These are phyloP conservation scores for Aspergillus neotritici DNA, from an alignment of 2,329 filamentous ascomycete genomes.

Conservation along the genomic window DNA sequence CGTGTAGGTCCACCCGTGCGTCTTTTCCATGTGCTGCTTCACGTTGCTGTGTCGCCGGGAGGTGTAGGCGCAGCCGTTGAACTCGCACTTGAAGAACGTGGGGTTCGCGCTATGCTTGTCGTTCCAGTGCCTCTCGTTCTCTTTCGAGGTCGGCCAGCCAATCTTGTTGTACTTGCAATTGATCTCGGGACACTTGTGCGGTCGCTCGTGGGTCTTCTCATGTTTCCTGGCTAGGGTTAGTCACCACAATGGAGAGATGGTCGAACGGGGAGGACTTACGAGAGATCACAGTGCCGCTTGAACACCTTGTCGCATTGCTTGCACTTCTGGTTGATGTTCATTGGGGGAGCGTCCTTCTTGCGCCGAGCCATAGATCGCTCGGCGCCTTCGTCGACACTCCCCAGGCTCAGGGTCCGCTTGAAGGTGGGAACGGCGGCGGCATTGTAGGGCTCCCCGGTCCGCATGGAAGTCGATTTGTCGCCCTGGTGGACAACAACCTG, in stretches of 20 bases:
- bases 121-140: slow-evolving; percentile 90
- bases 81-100: slow-evolving; percentile 76
- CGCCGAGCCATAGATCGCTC: slow-evolving; percentile 91
- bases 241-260: not conserved
- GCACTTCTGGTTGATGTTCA: slow-evolving; percentile 78
- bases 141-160: slow-evolving; percentile 97
- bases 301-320: slow-evolving; percentile 85
- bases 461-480: slow-evolving; percentile 72
- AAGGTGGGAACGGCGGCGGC: slow-evolving; percentile 34
- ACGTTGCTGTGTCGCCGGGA: slow-evolving; percentile 95
- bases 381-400: slow-evolving; percentile 71
- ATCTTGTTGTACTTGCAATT: slow-evolving; percentile 85
- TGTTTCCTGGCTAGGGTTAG: slow-evolving; percentile 59
- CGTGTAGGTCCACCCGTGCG: slow-evolving; percentile 83
- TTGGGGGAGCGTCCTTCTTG: slow-evolving; percentile 84
- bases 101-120: slow-evolving; percentile 86
- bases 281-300: slow-evolving; percentile 93
- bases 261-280: slow-evolving; percentile 36
- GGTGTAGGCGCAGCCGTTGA: slow-evolving; percentile 79
- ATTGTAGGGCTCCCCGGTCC: slow-evolving; percentile 61
- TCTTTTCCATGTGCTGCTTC: slow-evolving; percentile 99
- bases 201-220: slow-evolving; percentile 93
- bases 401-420: slow-evolving; percentile 49
- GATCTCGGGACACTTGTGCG: slow-evolving; percentile 81
- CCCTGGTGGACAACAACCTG: slow-evolving; percentile 79